These are phyloP conservation scores for Ceratorhiza oryzae-sativae DNA, from an alignment of 1,284 basidiomycete species.

Conservation along the genomic window DNA sequence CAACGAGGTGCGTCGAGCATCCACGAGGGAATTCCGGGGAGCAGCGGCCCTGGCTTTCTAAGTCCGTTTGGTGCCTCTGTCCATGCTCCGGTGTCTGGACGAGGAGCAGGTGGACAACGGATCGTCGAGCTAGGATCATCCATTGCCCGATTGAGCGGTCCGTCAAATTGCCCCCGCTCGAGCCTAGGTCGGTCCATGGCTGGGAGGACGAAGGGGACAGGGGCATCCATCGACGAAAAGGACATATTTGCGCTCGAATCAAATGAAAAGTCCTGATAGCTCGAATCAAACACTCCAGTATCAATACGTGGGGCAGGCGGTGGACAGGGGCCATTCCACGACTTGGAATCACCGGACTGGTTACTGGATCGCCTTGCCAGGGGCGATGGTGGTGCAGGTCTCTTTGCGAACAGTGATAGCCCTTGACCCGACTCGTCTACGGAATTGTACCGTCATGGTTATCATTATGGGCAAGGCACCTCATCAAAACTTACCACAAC, in stretches of 20 bases:
- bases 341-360: not conserved
- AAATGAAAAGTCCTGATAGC: not conserved
- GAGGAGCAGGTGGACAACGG: constrained; percentile 3
- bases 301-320: constrained; percentile 19
- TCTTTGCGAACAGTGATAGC: not conserved
- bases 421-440: not conserved
- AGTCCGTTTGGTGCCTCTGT: not conserved
- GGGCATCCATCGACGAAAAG: constrained; percentile 1
- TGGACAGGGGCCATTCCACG: not conserved
- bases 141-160: not conserved
- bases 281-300: constrained; percentile 12
- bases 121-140: not conserved
- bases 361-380: not conserved
- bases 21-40: not conserved
- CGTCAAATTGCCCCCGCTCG: not conserved
- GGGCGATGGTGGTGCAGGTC: not conserved
- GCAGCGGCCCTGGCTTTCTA: not conserved
- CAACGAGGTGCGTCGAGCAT: not conserved
- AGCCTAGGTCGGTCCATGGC: not conserved
- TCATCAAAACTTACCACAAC: not conserved
- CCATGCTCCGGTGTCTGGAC: constrained; percentile 27
- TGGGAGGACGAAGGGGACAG: not conserved
- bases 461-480: not conserved
- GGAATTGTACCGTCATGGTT: not conserved
- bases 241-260: not conserved